phyloP scores from a whole-genome alignment of 129 eudicot genomes.

The Lactuca sativa region DNA sequence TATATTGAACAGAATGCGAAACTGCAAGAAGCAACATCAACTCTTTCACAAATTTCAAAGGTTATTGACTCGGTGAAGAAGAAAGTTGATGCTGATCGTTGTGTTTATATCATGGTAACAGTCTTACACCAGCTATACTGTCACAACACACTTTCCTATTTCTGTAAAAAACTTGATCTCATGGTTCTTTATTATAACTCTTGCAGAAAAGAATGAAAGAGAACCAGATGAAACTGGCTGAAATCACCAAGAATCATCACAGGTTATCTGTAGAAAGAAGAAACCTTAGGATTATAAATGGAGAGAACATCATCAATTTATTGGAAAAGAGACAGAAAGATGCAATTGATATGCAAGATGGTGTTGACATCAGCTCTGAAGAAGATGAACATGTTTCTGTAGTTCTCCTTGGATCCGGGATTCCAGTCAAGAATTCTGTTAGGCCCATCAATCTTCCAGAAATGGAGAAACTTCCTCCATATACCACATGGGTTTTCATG shows the following conservation, averaged over 20 bases:
- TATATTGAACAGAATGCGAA: conserved; percentile 37
- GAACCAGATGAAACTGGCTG: conserved; percentile 42
- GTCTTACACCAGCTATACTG: conserved; percentile 20
- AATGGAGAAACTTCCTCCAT: conserved; percentile 54
- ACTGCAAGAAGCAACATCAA: conserved; percentile 25
- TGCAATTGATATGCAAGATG: conserved; percentile 60
- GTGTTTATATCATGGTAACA: conserved; percentile 47
- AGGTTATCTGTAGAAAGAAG: conserved; percentile 49
- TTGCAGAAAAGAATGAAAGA: conserved; percentile 45
- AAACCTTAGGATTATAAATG: conserved; percentile 22
- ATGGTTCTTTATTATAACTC: conserved; percentile 24
- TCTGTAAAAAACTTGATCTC: background rate
- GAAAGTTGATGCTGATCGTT: conserved; percentile 49
- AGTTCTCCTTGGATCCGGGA: conserved; percentile 54
- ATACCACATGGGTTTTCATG: conserved; percentile 68
- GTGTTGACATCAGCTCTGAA: conserved; percentile 48
- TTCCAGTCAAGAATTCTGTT: conserved; percentile 53
- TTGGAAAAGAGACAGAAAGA: conserved; percentile 55
- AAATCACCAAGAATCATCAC: conserved; percentile 34
- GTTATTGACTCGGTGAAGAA: conserved; percentile 52
- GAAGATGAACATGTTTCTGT: conserved; percentile 60
- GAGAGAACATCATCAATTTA: conserved; percentile 29
- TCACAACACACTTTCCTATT: background rate
- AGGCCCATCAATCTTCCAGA: conserved; percentile 53
- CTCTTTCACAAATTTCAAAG: conserved; percentile 32